phyloP scores from a whole-genome alignment of 2,329 filamentous ascomycete genomes.

The Cladophialophora carrionii region DNA sequence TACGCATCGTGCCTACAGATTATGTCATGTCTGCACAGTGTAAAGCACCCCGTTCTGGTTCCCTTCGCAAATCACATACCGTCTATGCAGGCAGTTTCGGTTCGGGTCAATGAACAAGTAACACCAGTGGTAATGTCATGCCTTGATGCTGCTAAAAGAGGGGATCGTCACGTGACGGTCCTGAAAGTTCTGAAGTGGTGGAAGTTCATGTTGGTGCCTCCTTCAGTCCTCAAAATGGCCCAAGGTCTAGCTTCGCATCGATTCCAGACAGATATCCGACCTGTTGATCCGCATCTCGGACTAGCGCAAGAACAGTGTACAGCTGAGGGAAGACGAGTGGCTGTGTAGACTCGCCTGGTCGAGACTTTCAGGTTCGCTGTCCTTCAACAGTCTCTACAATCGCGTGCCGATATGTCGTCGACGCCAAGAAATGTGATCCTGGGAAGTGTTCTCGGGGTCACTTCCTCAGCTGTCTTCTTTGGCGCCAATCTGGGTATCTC shows the following conservation, averaged over 20 bases:
- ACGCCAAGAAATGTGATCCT: conserved; percentile 4
- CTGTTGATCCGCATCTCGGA: background rate
- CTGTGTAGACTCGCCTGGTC: background rate
- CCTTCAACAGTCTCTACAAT: background rate
- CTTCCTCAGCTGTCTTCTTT: conserved; percentile 25
- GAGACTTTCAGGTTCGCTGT: background rate
- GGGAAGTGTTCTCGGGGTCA: conserved; percentile 16
- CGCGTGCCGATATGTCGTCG: background rate
- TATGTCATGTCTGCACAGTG: background rate
- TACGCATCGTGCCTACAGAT: too few relatives aligned
- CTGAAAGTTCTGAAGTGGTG: background rate
- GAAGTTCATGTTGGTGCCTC: background rate
- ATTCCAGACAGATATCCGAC: background rate
- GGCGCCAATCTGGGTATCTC: conserved; percentile 23
- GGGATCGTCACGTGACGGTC: background rate
- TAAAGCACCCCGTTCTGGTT: background rate
- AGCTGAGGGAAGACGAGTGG: background rate
- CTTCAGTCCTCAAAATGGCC: background rate
- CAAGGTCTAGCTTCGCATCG: background rate
- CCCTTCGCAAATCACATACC: background rate
- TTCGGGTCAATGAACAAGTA: background rate
- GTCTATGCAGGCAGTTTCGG: background rate
- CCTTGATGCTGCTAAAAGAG: background rate
- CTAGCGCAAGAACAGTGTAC: background rate
- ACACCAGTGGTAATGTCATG: background rate